Percentiles rank a stretch among this genome's conserved stretches.
phyloP scores from a whole-genome alignment of 306 rosid species.

The Gastrolobium bilobum region DNA sequence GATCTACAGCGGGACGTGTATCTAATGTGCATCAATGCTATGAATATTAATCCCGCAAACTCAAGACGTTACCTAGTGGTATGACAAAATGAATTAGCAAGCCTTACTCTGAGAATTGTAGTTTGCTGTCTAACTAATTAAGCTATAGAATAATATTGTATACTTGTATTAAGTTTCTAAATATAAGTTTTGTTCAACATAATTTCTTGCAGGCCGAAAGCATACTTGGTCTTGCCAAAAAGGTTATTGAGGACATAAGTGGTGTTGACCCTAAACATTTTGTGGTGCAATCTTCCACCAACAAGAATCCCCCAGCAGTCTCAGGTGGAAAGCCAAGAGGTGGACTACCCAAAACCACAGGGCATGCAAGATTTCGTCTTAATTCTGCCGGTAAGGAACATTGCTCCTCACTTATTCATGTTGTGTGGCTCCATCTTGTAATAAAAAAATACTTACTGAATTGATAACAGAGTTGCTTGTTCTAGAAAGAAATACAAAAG shows the following conservation, averaged over 20 bases:
- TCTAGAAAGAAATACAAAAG: background rate
- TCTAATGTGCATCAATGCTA: slow-evolving; percentile 38
- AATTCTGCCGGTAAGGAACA: slow-evolving; percentile 1
- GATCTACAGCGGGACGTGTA: slow-evolving; percentile 39
- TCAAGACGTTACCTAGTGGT: slow-evolving; percentile 32
- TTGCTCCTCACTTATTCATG: background rate
- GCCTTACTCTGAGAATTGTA: too few relatives aligned
- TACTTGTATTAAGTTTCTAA: too few relatives aligned
- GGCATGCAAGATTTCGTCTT: slow-evolving; percentile 4
- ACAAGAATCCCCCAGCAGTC: background rate
- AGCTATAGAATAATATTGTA: too few relatives aligned
- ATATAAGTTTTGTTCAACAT: background rate
- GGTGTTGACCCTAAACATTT: background rate
- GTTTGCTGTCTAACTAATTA: background rate
- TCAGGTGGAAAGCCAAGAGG: background rate
- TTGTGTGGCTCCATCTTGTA: background rate
- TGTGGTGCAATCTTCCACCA: background rate
- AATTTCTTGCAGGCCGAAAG: background rate
- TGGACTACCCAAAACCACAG: background rate
- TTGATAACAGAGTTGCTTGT: background rate
- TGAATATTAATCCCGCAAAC: slow-evolving; percentile 10
- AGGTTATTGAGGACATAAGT: background rate
- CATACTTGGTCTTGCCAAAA: too few relatives aligned
- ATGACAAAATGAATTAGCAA: slow-evolving; percentile 17
- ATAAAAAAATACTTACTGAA: background rate